A percentile compares a stretch with the other conserved stretches of the same genome.
These are phyloP conservation scores for Globisporangium iwayamae DNA, from an alignment of 352 stramenopile species.

Conservation along the genomic window DNA sequence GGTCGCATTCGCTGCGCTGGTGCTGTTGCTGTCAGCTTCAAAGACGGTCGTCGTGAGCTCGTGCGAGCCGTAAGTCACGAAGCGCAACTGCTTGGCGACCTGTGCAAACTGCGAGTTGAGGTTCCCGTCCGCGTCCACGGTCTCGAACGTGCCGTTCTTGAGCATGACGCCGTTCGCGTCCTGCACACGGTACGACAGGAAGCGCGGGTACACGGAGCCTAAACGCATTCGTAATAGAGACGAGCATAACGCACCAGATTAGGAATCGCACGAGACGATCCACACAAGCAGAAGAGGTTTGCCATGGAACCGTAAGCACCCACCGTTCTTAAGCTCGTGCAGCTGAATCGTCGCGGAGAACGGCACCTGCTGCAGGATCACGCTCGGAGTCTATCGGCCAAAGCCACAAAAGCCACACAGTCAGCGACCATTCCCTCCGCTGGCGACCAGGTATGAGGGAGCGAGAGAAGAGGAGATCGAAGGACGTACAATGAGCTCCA, in stretches of 20 bases:
- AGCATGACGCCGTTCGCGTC: constrained; percentile 45
- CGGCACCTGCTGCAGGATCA: constrained; percentile 69
- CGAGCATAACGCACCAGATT: not conserved
- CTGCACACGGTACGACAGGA: constrained; percentile 52
- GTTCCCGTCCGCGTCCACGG: constrained; percentile 64
- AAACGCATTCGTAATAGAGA: not conserved
- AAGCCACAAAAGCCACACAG: not conserved
- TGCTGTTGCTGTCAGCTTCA: constrained; percentile 12
- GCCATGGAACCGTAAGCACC: not conserved
- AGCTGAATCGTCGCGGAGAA: constrained; percentile 68
- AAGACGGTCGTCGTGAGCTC: constrained; percentile 50
- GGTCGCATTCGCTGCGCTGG: constrained; percentile 19
- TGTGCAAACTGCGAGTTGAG: constrained; percentile 41
- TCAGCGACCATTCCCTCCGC: not conserved
- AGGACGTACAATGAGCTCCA: constrained; percentile 10
- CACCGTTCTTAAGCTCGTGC: constrained; percentile 73
- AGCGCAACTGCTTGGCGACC: constrained; percentile 40
- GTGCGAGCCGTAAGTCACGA: constrained; percentile 40
- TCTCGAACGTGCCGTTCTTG: constrained; percentile 60
- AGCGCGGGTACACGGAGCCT: constrained; percentile 69
- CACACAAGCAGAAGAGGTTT: not conserved
- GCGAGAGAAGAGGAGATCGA: not conserved
- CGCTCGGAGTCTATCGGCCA: constrained; percentile 50
- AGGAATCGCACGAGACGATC: not conserved
- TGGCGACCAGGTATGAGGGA: not conserved